These are phyloP conservation scores for Cucurbita ficifolia DNA, from an alignment of 306 rosid genomes.

Conservation along the genomic window DNA sequence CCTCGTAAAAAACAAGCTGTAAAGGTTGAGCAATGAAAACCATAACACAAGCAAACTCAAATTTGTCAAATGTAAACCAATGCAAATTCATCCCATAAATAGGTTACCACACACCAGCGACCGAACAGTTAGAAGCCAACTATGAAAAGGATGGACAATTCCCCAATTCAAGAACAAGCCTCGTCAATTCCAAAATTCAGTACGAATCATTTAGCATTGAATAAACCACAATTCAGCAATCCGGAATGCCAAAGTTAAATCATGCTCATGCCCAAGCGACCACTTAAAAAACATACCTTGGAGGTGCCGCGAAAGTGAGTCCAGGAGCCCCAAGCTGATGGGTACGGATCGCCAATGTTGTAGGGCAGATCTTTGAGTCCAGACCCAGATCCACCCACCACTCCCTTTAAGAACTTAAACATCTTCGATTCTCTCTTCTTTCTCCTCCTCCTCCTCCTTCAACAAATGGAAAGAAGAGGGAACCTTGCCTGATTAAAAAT, in stretches of 20 bases:
- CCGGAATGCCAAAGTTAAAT: background rate
- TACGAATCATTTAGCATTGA: background rate
- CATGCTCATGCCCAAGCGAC: background rate
- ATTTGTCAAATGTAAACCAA: background rate
- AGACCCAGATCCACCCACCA: conserved; percentile 87
- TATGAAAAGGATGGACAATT: background rate
- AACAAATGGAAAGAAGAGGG: background rate
- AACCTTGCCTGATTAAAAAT: background rate
- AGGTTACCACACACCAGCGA: background rate
- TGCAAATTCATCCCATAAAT: background rate
- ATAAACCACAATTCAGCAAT: background rate
- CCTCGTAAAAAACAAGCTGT: background rate
- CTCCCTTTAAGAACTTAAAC: conserved; percentile 86
- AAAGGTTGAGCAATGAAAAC: background rate
- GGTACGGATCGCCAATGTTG: conserved; percentile 70
- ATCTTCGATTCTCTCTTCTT: conserved; percentile 7
- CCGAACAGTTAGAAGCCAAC: background rate
- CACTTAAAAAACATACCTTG: conserved; percentile 32
- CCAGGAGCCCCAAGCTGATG: conserved; percentile 98
- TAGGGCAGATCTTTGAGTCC: conserved; percentile 90
- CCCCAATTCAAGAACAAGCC: background rate
- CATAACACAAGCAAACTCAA: background rate
- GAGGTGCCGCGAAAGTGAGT: conserved; percentile 76
- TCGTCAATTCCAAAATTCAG: background rate
- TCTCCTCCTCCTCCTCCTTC: background rate